Base-by-base conservation (phyloP, 2,329 filamentous ascomycete genomes). In the Aspergillus arachidicola region DNA sequence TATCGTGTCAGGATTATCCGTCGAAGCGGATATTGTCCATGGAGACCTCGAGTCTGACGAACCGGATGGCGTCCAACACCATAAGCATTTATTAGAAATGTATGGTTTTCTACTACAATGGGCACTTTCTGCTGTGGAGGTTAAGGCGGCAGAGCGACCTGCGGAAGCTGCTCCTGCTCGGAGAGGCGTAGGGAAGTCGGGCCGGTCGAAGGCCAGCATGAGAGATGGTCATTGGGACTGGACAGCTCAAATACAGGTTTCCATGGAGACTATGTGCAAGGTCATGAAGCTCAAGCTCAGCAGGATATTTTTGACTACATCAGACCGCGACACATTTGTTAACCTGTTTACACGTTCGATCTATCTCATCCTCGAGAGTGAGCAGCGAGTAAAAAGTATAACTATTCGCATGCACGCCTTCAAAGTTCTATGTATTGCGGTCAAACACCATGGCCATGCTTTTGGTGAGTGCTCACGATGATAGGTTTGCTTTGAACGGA, bases 361-460 rank as follows among this genome's bases (percentile, higher is more conserved):
- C 12, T 99, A 98, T 78, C 87, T 97, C 79, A 87, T 99, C 28
- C 84, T 99, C 48, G 95, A 99, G 80, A 97, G 91, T 77, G 95
- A 99, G 78, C 90, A 94, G 74, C 87, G 95, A 65, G 91, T 94
- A 68, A 99, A 98, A 83, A 91, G 86, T 72, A 95, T 89, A 30
- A 84, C 91, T 5, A 94, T 98, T 65, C 89, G 94, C 55, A 98
- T 98, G 92, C 94, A 98, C 80, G 92, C 91, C 62, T 99, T 97
- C 84, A 97, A 97, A 78, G 93, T 98, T 23, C 83, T 99, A 9
- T 99, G 95, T 75, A 92, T 98, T 70, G 94, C 96, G 41, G 89
- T 99, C 64, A 99, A 99, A 81, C 94, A 98, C 74, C 95, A 99
- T 75, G 95, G 95, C 1, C 95, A 99, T 78, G 95, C 91, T 69